These are phyloP conservation scores for Chalciporus sp. DNA, from an alignment of 1,284 basidiomycete species.

Conservation along the genomic window DNA sequence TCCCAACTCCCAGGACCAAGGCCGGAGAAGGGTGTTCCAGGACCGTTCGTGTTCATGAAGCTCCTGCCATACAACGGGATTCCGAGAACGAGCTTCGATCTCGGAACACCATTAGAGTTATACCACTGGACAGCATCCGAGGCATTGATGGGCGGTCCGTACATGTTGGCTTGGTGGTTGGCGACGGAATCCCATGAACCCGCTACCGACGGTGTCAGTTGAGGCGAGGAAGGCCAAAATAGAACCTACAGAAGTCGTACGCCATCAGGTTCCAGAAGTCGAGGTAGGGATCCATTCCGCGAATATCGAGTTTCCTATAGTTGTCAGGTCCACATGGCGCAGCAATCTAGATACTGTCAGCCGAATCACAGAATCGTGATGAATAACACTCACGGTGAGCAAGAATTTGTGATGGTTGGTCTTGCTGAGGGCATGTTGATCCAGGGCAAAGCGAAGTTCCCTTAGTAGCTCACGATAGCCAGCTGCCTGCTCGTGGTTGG, in stretches of 20 bases:
- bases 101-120: slow-evolving; percentile 67
- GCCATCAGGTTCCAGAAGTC: slow-evolving; percentile 99
- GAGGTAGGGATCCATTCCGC: slow-evolving; percentile 85
- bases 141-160: slow-evolving; percentile 65
- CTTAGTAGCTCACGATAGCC: slow-evolving; percentile 74
- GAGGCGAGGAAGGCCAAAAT: neutral
- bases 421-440: slow-evolving; percentile 65
- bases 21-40: slow-evolving; percentile 78
- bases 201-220: slow-evolving; percentile 43
- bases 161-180: slow-evolving; percentile 90
- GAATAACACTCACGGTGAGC: slow-evolving; percentile 60
- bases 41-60: slow-evolving; percentile 85
- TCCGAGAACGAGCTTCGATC: slow-evolving; percentile 85
- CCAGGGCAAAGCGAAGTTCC: slow-evolving; percentile 70
- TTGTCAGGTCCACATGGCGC: slow-evolving; percentile 92
- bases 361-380: neutral
- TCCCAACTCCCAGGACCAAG: slow-evolving; percentile 79
- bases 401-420: slow-evolving; percentile 65
- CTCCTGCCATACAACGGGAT: slow-evolving; percentile 92
- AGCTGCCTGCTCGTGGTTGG: slow-evolving; percentile 65
- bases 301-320: slow-evolving; percentile 76
- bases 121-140: slow-evolving; percentile 79
- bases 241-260: slow-evolving; percentile 71
- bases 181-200: slow-evolving; percentile 81
- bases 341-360: slow-evolving; percentile 62